Evolutionary conservation across 2,329 filamentous ascomycete genomes (phyloP), one percentile per base, ranked within the genome.

Genomic region (Madurella fahalii): DNA sequence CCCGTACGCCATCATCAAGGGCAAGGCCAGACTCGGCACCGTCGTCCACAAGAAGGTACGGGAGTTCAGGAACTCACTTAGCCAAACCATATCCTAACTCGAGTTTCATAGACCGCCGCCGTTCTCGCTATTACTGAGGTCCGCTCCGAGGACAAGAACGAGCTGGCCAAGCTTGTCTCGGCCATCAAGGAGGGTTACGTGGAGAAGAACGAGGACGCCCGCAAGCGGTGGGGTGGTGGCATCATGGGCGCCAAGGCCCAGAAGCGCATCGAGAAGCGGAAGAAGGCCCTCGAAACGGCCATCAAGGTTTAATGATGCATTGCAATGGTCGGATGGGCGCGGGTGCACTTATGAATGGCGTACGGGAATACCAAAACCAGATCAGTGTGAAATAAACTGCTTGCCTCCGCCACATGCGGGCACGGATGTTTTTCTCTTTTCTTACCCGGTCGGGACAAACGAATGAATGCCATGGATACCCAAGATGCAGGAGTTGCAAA

Each of bases 1-100:
- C 68, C 94, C 95, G 64, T 99, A 97, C 77, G 94, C 92, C 73
- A 97, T 99, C 69, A 85, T 99, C 74, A 99, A 99, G 90, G 94
- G 94, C 82, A 99, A 99, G 89, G 94, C 94, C 67, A 87, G 94
- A 80, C 90, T 99, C 70, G 94, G 94, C 68, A 97, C 94, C 60
- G 93, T 99, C 68, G 93, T 99, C 66, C 93, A 99, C 89, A 96
- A 99, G 88, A 99, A 99, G 87, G 88, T 91, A 43, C 32, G 48
- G 16, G 9, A 18, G 30, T 41, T 13, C 37, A 43, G 5, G 1
- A 1, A 9, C 8, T 7, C 11, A 4, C 17, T 4, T 0, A 42
- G 4, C 17, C 17, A 34, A n/a, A 30, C 5, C 43, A n/a, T 30
- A 58, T 44, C 39, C 40, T 39, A 39, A 53, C 15, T 11, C 34